These are phyloP conservation scores for Talaromyces sp. DNA, from an alignment of 2,329 filamentous ascomycete species.

Conservation along the genomic window DNA sequence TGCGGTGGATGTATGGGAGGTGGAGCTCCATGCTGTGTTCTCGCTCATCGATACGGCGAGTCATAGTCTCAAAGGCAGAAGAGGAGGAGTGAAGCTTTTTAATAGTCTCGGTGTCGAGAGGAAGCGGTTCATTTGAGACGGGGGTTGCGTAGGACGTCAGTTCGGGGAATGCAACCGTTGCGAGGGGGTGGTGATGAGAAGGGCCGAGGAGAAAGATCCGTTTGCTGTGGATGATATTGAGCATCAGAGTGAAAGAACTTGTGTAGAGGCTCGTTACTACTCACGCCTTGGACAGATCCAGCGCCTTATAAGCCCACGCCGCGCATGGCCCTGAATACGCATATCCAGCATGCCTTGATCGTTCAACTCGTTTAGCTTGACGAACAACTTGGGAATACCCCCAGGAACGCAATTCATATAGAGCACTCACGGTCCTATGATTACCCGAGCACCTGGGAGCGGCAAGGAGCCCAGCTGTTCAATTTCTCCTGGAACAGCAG, in stretches of 20 bases:
- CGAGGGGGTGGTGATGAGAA: conserved; percentile 80
- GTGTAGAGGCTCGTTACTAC: conserved; percentile 17
- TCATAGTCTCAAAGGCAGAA: conserved; percentile 51
- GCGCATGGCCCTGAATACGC: conserved; percentile 85
- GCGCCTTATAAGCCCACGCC: conserved; percentile 87
- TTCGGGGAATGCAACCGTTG: conserved; percentile 68
- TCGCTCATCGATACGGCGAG: conserved; percentile 60
- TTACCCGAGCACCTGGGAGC: conserved; percentile 66
- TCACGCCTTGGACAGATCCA: conserved; percentile 72
- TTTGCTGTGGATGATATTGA: conserved; percentile 48
- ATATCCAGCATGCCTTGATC: conserved; percentile 81
- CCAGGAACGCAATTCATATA: background rate
- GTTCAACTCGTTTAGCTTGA: background rate
- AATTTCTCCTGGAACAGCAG: conserved; percentile 61
- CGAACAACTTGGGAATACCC: conserved; percentile 13
- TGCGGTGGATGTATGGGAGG: conserved; percentile 84
- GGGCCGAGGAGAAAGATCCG: conserved; percentile 89
- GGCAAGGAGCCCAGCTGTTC: conserved; percentile 62
- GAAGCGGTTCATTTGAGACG: conserved; percentile 38
- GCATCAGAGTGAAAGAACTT: background rate
- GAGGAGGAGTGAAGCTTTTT: conserved; percentile 28
- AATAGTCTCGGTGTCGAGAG: conserved; percentile 40
- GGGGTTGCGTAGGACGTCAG: conserved; percentile 52
- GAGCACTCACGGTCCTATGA: conserved; percentile 79
- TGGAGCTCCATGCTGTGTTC: conserved; percentile 98